Evolutionary conservation across 768 basidiomycete genomes (phyloP), one percentile per base, ranked within the genome.

Genomic region (Termitomyces sp.): DNA sequence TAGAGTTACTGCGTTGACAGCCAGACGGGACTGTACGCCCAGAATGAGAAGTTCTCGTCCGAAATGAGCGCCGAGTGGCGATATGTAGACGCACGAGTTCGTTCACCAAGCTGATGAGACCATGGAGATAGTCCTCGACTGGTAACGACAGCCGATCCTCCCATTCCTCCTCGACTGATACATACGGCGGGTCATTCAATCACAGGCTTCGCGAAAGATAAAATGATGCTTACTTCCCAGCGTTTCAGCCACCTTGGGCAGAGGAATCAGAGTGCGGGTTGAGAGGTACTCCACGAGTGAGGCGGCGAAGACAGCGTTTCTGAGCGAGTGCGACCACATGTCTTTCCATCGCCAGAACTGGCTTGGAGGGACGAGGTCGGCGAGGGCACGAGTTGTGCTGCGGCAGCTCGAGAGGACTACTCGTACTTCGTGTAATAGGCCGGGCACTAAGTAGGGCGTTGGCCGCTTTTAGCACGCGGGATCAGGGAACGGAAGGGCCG

Each of bases 261-360:
- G 65, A 2, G 88, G 78, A 42, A 89, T 74, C 28, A 93, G 78
- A 38, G 72, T 77, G 26, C 87, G 79, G 36, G 65, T 76, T 5
- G 78, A 74, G 7, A 93, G 75, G 65, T 86, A 93, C 65, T 87
- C 80, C 13, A 85, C 75, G 35, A 92, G 69, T 18, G 85, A 81
- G 0, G 83, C 83, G 42, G 81, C 78, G 64, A 87, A 92, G 0
- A 91, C 77, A 12, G 82, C 82, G 18, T 79, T 80, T 56, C 90
- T 78, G 38, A 92, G 68, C 4, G 87, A 85, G 64, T 82, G 83
- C 1, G 80, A 78, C 90, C 90, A 92, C 83, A 88, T 83, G 26
- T 91, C 88, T 68, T 88, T 90, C 87, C 87, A 92, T 56, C 83
- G 77, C 90, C 90, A 92, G 60, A 89, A 84, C 61, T 91, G 87